These are phyloP conservation scores for Rhizoctonia solani DNA, from an alignment of 1,284 basidiomycete genomes.

Conservation along the genomic window DNA sequence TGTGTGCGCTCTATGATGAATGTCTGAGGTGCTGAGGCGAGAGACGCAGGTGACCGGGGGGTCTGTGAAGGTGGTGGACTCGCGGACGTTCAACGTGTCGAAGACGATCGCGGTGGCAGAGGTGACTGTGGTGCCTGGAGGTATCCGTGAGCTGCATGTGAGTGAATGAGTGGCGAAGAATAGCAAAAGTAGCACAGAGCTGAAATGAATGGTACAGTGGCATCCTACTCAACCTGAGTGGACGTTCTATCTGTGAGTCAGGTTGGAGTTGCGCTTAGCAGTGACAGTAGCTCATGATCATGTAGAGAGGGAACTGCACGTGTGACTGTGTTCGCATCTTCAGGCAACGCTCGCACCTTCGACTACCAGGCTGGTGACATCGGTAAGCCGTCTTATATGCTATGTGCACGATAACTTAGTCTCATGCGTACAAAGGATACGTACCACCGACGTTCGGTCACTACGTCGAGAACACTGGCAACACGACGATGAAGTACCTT, in stretches of 20 bases:
- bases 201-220: conserved; percentile 3
- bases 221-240: conserved; percentile 40
- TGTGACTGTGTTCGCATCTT: conserved; percentile 54
- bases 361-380: conserved; percentile 70
- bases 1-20: too few relatives aligned
- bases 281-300: neutral
- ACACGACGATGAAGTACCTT: conserved; percentile 3
- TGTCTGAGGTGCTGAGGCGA: too few relatives aligned
- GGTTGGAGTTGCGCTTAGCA: neutral
- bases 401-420: neutral
- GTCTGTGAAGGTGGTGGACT: conserved; percentile 17
- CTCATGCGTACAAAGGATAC: conserved; percentile 51
- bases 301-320: conserved; percentile 20
- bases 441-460: conserved; percentile 48
- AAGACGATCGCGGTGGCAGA: conserved; percentile 27
- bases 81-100: conserved; percentile 10
- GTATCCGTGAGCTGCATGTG: conserved; percentile 56
- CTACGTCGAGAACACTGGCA: conserved; percentile 16
- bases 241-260: conserved; percentile 41
- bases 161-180: conserved; percentile 42
- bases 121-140: neutral
- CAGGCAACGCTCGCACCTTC: conserved; percentile 66
- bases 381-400: conserved; percentile 47
- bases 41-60: conserved; percentile 6
- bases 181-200: neutral